Evolutionary conservation across 2,329 filamentous ascomycete species (phyloP).

Genomic region (Botrytis deweyae): DNA sequence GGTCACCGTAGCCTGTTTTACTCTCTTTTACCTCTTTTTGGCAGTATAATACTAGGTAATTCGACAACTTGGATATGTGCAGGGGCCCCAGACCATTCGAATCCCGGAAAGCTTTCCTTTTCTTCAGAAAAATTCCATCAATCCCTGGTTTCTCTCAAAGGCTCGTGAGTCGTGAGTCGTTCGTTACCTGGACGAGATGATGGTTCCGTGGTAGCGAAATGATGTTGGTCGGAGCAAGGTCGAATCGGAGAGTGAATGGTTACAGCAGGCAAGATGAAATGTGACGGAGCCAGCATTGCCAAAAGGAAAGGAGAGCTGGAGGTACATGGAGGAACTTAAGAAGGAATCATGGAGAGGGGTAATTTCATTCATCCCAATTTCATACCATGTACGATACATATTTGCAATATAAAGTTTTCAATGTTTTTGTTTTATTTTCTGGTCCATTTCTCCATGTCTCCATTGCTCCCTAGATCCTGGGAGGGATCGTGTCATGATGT

Average conservation of each 20-base stretch:
- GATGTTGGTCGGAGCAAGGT: constrained; percentile 3
- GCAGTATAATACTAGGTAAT: not conserved
- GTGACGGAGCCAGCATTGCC: not conserved
- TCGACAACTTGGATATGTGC: not conserved
- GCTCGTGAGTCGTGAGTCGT: not conserved
- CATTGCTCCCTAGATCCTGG: constrained; percentile 7
- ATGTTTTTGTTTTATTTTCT: not conserved
- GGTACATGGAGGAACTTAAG: not conserved
- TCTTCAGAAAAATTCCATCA: constrained; percentile 7
- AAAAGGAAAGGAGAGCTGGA: not conserved
- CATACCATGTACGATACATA: not conserved
- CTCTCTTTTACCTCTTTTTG: not conserved
- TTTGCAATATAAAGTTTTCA: not conserved
- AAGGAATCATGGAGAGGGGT: not conserved
- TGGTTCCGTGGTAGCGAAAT: constrained; percentile 7
- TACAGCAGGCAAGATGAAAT: not conserved
- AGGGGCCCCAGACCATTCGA: not conserved
- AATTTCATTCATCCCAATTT: constrained; percentile 12
- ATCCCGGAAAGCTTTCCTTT: constrained; percentile 9
- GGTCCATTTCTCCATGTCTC: not conserved
- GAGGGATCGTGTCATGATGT: constrained; percentile 2
- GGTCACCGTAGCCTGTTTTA: constrained; percentile 17
- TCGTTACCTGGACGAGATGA: constrained; percentile 1
- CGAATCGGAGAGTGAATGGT: not conserved
- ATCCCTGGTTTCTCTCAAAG: not conserved